Conservation (phyloP, 768 basidiomycete species). For the Exidia glandulosa region DNA sequence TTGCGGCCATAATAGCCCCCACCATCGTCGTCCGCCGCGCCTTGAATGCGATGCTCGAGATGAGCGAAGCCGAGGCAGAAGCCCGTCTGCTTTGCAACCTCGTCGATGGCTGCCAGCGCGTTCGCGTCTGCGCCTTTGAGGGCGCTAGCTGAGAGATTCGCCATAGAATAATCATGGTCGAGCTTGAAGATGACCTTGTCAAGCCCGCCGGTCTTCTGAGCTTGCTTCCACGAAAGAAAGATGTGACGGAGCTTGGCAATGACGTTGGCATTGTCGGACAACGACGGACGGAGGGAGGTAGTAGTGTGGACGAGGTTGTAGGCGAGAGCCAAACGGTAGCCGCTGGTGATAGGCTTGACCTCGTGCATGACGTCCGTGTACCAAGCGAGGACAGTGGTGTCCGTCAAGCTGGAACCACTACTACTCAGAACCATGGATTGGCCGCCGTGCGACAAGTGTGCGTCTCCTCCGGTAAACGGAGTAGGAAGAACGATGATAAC, state of each 20-base stretch:
- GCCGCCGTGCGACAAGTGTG: slow-evolving; percentile 1
- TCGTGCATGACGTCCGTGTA: slow-evolving; percentile 8
- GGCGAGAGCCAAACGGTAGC: slow-evolving; percentile 5
- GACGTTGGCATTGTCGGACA: not conserved
- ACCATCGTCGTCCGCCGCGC: too few species aligned
- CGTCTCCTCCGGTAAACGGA: slow-evolving; percentile 4
- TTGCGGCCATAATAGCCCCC: too few species aligned
- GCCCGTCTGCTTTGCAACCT: not conserved
- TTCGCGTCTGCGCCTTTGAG: slow-evolving; percentile 7
- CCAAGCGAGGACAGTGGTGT: slow-evolving; percentile 6
- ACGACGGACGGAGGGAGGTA: not conserved
- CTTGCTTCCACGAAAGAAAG: slow-evolving; percentile 1
- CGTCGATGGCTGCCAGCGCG: not conserved
- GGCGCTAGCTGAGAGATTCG: not conserved
- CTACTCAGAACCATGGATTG: slow-evolving; percentile 20
- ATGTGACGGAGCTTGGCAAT: not conserved
- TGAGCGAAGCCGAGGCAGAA: not conserved
- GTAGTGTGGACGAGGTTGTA: slow-evolving; percentile 7
- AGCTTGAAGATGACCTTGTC: slow-evolving; percentile 5
- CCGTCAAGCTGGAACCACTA: slow-evolving; percentile 7
- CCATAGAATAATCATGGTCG: slow-evolving; percentile 1
- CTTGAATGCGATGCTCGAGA: too few species aligned
- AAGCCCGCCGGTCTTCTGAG: not conserved
- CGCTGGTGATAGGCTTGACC: slow-evolving; percentile 3
- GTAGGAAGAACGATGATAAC: slow-evolving; percentile 6